Conservation (phyloP, 1,284 basidiomycete genomes). For the Microbotryum violaceum region DNA sequence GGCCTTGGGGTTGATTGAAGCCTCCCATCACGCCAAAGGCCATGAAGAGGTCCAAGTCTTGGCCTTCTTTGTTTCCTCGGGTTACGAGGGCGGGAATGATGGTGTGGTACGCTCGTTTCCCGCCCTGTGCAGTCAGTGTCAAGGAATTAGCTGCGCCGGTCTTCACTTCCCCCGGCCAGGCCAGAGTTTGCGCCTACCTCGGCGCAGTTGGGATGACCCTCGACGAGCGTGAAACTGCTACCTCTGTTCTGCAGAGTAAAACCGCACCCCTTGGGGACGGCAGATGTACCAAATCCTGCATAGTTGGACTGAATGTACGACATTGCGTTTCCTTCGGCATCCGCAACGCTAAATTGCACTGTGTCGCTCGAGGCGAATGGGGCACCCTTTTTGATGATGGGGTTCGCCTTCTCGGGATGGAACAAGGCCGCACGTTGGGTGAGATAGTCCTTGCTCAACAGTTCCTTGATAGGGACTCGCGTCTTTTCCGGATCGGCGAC, state of each 20-base stretch:
- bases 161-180: not conserved
- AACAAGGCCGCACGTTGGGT: conserved; percentile 70
- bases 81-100: conserved; percentile 75
- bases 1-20: conserved; percentile 92
- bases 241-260: conserved; percentile 96
- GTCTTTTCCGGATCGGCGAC: conserved; percentile 75
- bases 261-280: conserved; percentile 83
- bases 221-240: conserved; percentile 66
- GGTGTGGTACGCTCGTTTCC: conserved; percentile 32
- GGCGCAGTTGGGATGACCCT: conserved; percentile 75
- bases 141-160: not conserved
- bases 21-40: conserved; percentile 44
- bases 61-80: conserved; percentile 50
- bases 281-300: conserved; percentile 50
- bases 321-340: conserved; percentile 50
- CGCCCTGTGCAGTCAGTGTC: not conserved
- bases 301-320: conserved; percentile 76
- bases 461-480: conserved; percentile 64
- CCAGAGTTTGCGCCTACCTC: conserved; percentile 43
- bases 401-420: conserved; percentile 58
- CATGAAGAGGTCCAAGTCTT: conserved; percentile 58
- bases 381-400: conserved; percentile 63
- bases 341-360: conserved; percentile 62
- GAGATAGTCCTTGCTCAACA: conserved; percentile 80
- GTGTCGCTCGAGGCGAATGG: conserved; percentile 80